Conservation (phyloP, 2,329 filamentous ascomycete species). For the Arachnopeziza araneosa region DNA sequence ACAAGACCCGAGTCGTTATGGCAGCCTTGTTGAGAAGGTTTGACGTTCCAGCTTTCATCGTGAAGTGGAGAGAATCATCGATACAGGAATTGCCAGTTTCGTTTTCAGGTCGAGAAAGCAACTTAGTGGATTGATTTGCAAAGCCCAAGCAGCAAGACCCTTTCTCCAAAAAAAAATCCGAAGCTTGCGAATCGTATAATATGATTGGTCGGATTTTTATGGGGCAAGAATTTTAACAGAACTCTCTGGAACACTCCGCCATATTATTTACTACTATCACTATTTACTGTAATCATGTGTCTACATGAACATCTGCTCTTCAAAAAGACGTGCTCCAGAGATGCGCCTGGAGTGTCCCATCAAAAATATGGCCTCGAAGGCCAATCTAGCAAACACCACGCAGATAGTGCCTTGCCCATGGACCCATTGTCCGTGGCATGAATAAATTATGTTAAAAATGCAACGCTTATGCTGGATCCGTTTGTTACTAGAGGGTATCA, state of each 20-base stretch:
- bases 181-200: not conserved
- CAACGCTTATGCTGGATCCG: not conserved
- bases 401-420: not conserved
- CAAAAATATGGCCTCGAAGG: not conserved
- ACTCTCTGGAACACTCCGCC: not conserved
- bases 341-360: not conserved
- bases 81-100: slow-evolving; percentile 1
- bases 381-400: not conserved
- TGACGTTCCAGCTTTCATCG: slow-evolving; percentile 29
- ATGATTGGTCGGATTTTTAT: not conserved
- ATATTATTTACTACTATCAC: not conserved
- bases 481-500: not conserved
- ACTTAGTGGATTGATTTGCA: not conserved
- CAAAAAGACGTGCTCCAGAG: too few species aligned
- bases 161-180: not conserved
- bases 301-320: not conserved
- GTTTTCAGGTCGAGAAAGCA: not conserved
- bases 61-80: slow-evolving; percentile 17
- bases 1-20: slow-evolving; percentile 24
- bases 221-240: not conserved
- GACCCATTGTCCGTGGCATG: not conserved
- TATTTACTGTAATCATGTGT: not conserved
- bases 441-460: not conserved
- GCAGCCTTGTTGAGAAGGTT: slow-evolving; percentile 28
- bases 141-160: not conserved